These are phyloP conservation scores for Trichoderma lentiforme DNA, from an alignment of 2,329 filamentous ascomycete species.

Conservation along the genomic window DNA sequence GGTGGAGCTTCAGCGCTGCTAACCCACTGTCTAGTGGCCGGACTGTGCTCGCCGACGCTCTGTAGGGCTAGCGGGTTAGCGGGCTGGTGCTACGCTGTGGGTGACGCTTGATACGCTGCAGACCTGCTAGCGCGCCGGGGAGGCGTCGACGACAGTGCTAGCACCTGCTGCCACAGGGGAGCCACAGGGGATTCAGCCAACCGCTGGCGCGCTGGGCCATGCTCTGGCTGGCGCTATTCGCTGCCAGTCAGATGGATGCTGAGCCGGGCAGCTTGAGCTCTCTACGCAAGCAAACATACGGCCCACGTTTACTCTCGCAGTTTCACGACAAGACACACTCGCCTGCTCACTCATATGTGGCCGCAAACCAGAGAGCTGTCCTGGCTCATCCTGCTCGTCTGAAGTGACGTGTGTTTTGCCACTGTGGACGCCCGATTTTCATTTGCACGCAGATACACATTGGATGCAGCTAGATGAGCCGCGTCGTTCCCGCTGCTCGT, in stretches of 20 bases:
- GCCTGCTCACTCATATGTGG: slow-evolving; percentile 4
- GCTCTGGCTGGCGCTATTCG: neutral
- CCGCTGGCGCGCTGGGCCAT: slow-evolving; percentile 6
- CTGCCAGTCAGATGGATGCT: neutral
- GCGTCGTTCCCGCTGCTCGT: neutral
- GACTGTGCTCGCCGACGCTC: neutral
- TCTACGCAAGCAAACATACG: neutral
- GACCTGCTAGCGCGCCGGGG: slow-evolving; percentile 2
- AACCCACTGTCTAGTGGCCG: neutral
- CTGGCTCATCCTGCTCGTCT: neutral
- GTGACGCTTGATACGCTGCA: neutral
- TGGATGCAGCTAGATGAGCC: neutral
- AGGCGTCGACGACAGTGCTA: slow-evolving; percentile 9
- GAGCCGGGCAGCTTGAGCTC: neutral
- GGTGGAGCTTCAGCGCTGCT: neutral
- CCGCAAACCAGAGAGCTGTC: neutral
- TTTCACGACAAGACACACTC: slow-evolving; percentile 4
- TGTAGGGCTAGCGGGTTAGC: slow-evolving; percentile 5
- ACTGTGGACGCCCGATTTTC: neutral
- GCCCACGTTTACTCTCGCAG: neutral
- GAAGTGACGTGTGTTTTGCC: neutral
- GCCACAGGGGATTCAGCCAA: slow-evolving; percentile 3
- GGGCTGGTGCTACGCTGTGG: neutral
- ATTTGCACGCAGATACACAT: neutral
- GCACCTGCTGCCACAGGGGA: neutral